These are phyloP conservation scores for Populus tomentosa DNA, from an alignment of 441 rosid genomes.

Conservation along the genomic window DNA sequence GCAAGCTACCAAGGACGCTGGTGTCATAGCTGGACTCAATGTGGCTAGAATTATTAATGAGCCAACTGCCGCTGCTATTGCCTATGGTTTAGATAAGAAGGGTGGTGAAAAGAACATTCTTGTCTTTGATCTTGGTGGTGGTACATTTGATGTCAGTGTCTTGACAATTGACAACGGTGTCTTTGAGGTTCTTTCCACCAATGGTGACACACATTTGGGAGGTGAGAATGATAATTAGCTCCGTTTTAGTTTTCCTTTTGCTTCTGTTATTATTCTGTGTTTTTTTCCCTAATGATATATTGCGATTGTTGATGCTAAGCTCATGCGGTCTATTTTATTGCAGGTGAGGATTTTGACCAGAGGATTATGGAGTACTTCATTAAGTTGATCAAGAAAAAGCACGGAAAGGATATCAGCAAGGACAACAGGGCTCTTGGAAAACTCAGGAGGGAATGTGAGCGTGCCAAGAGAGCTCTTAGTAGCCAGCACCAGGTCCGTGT, in stretches of 20 bases:
- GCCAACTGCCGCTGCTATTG: slow-evolving; percentile 98
- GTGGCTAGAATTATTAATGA: slow-evolving; percentile 91
- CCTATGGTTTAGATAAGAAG: slow-evolving; percentile 89
- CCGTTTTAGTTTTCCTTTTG: background rate
- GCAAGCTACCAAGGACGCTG: slow-evolving; percentile 98
- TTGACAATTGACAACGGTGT: slow-evolving; percentile 86
- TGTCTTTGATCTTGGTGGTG: slow-evolving; percentile 92
- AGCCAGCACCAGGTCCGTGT: slow-evolving; percentile 97
- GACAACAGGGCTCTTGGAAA: slow-evolving; percentile 90
- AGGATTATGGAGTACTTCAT: slow-evolving; percentile 95
- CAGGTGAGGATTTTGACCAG: slow-evolving; percentile 95
- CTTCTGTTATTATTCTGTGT: background rate
- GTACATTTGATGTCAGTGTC: slow-evolving; percentile 90
- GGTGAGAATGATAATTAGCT: slow-evolving; percentile 35
- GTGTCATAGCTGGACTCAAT: slow-evolving; percentile 87
- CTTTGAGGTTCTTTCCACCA: slow-evolving; percentile 82
- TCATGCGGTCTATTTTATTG: slow-evolving; percentile 10
- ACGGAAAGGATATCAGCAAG: slow-evolving; percentile 93
- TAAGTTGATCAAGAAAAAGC: slow-evolving; percentile 94
- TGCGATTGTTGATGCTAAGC: background rate
- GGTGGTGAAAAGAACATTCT: slow-evolving; percentile 97
- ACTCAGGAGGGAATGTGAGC: slow-evolving; percentile 77
- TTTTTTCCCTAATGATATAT: too few species aligned
- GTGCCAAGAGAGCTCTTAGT: slow-evolving; percentile 96
- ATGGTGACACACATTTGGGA: slow-evolving; percentile 93